Evolutionary conservation across 345 rosid species (phyloP).

Genomic region (Odontarrhena argentea): DNA sequence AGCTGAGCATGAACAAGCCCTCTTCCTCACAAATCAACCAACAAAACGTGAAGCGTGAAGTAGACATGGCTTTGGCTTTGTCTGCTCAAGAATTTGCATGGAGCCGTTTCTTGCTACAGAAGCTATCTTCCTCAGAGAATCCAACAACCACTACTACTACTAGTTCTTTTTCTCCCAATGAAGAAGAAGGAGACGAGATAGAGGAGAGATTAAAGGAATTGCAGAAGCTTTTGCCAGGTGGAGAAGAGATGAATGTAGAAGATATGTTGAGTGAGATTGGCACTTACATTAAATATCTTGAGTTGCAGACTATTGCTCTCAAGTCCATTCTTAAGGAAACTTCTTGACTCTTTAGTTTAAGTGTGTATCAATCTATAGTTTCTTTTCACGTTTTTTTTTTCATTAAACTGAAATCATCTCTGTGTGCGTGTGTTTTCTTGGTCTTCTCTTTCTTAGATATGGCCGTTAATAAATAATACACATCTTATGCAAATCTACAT

Average conservation of each 20-base stretch:
- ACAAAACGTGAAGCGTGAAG: slow-evolving; percentile 48
- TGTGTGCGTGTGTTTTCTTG: slow-evolving; percentile 16
- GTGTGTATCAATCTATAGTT: slow-evolving; percentile 22
- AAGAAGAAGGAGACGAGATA: slow-evolving; percentile 36
- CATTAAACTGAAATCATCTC: slow-evolving; percentile 2
- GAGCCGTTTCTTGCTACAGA: slow-evolving; percentile 48
- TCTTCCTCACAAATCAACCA: slow-evolving; percentile 19
- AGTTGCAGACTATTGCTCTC: slow-evolving; percentile 49
- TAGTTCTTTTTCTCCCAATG: slow-evolving; percentile 19
- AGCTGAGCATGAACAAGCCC: slow-evolving; percentile 36
- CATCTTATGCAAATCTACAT: neutral
- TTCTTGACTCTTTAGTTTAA: slow-evolving; percentile 36
- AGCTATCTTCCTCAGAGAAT: slow-evolving; percentile 35
- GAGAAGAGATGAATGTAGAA: slow-evolving; percentile 45
- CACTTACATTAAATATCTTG: slow-evolving; percentile 50
- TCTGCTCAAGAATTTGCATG: slow-evolving; percentile 52
- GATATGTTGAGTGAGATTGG: slow-evolving; percentile 49
- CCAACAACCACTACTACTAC: slow-evolving; percentile 18
- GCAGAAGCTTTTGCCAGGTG: slow-evolving; percentile 48
- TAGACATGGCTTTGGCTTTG: slow-evolving; percentile 52
- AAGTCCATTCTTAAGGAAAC: slow-evolving; percentile 41
- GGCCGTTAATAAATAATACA: neutral
- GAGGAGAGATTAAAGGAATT: slow-evolving; percentile 35
- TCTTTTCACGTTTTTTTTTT: slow-evolving; percentile 17
- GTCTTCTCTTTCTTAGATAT: neutral